These are phyloP conservation scores for Nigrograna mackinnonii DNA, from an alignment of 2,329 filamentous ascomycete species.

Conservation along the genomic window DNA sequence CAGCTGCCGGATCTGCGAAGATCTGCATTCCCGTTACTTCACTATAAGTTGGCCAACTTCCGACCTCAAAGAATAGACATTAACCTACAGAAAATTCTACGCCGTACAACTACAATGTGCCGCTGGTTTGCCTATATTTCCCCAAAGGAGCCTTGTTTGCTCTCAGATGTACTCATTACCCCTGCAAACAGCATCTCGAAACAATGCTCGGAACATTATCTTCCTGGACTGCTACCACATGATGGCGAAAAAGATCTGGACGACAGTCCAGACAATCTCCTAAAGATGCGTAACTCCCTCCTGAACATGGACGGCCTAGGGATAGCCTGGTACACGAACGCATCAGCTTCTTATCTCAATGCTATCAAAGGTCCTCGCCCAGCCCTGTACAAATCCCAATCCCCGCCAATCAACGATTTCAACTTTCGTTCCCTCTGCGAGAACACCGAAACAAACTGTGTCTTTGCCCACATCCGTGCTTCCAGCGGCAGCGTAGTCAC, in stretches of 20 bases:
- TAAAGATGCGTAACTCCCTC: conserved; percentile 55
- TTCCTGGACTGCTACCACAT: conserved; percentile 56
- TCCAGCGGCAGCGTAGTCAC: conserved; percentile 53
- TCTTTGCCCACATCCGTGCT: conserved; percentile 59
- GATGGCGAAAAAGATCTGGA: conserved; percentile 42
- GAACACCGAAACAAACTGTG: conserved; percentile 55
- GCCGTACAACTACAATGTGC: too few species aligned
- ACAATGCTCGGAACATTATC: conserved; percentile 54
- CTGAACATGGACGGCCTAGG: conserved; percentile 61
- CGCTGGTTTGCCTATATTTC: conserved; percentile 63
- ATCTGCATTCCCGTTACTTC: too few species aligned
- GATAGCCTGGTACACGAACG: conserved; percentile 58
- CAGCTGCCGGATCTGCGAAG: too few species aligned
- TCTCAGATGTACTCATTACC: conserved; percentile 58
- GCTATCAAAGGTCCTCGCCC: conserved; percentile 46
- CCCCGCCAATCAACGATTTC: conserved; percentile 56
- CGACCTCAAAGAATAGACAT: too few species aligned
- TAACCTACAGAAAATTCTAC: too few species aligned
- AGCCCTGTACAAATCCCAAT: conserved; percentile 56
- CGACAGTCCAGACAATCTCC: conserved; percentile 45
- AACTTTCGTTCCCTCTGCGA: conserved; percentile 57
- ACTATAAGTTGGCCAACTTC: too few species aligned
- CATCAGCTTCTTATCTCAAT: conserved; percentile 44
- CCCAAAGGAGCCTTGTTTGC: conserved; percentile 55
- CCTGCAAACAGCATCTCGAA: conserved; percentile 41